These are phyloP conservation scores for Cicer cuneatum DNA, from an alignment of 306 rosid species.

Conservation along the genomic window DNA sequence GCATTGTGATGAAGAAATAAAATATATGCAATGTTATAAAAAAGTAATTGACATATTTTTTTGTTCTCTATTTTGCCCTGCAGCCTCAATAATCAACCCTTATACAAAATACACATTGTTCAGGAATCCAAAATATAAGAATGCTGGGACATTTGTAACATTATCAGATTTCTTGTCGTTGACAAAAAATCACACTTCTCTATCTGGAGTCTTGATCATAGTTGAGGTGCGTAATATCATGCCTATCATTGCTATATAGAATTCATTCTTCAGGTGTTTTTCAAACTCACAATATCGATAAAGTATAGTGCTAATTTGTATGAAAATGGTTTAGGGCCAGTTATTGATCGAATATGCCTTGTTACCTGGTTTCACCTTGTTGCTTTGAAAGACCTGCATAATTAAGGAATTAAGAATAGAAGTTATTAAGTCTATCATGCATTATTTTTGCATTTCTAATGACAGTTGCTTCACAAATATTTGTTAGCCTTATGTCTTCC, in stretches of 20 bases:
- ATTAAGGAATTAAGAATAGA: background rate
- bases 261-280: conserved; percentile 17
- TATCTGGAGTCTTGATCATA: conserved; percentile 70
- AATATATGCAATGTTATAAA: conserved; percentile 8
- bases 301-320: conserved; percentile 4
- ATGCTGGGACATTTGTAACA: conserved; percentile 55
- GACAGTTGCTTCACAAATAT: background rate
- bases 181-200: conserved; percentile 68
- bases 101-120: conserved; percentile 33
- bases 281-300: conserved; percentile 13
- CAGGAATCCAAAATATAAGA: conserved; percentile 67
- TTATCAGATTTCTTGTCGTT: conserved; percentile 77
- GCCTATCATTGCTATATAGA: conserved; percentile 1
- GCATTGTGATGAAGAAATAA: conserved; percentile 9
- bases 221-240: conserved; percentile 66
- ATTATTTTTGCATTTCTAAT: background rate
- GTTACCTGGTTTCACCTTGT: conserved; percentile 32
- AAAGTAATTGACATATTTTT: conserved; percentile 45
- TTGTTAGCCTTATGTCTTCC: background rate
- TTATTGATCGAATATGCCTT: background rate
- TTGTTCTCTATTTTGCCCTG: conserved; percentile 41
- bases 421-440: conserved; percentile 9
- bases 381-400: conserved; percentile 13
- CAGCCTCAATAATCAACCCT: conserved; percentile 74
- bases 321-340: conserved; percentile 29